phyloP scores from a whole-genome alignment of 768 basidiomycete genomes.

The Mycena filopes region DNA sequence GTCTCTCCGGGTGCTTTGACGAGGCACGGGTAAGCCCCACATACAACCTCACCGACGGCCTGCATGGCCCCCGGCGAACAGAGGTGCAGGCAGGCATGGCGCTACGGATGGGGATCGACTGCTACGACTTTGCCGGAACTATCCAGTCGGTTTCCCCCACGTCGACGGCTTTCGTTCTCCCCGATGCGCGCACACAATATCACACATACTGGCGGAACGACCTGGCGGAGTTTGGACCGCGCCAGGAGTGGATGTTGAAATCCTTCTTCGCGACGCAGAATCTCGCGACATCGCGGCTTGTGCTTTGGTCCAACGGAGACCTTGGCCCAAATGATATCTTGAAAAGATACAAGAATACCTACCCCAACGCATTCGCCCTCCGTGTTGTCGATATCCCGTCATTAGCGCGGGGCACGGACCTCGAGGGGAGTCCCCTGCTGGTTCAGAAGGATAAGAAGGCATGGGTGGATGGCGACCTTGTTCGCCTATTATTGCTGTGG shows the following conservation, averaged over 20 bases:
- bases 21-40: conserved; percentile 63
- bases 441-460: conserved; percentile 77
- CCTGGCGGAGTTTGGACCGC: conserved; percentile 79
- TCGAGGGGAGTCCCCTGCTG: conserved; percentile 74
- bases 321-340: conserved; percentile 67
- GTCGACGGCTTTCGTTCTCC: conserved; percentile 35
- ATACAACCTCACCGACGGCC: conserved; percentile 74
- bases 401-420: conserved; percentile 80
- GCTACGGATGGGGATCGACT: conserved; percentile 85
- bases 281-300: conserved; percentile 65
- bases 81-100: conserved; percentile 85
- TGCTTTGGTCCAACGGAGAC: conserved; percentile 95
- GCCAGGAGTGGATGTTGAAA: conserved; percentile 92
- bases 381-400: conserved; percentile 71
- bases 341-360: conserved; percentile 64
- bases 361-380: conserved; percentile 79
- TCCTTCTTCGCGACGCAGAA: conserved; percentile 96
- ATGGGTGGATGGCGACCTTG: conserved; percentile 95
- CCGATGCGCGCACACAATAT: conserved; percentile 69
- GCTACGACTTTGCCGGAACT: conserved; percentile 92
- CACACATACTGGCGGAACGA: conserved; percentile 97
- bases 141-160: conserved; percentile 54
- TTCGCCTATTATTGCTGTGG: conserved; percentile 91
- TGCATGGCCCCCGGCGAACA: conserved; percentile 73
- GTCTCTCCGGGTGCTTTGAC: conserved; percentile 82